Base-by-base conservation (phyloP, 148 eudicot species). In the Nyssa sinensis region DNA sequence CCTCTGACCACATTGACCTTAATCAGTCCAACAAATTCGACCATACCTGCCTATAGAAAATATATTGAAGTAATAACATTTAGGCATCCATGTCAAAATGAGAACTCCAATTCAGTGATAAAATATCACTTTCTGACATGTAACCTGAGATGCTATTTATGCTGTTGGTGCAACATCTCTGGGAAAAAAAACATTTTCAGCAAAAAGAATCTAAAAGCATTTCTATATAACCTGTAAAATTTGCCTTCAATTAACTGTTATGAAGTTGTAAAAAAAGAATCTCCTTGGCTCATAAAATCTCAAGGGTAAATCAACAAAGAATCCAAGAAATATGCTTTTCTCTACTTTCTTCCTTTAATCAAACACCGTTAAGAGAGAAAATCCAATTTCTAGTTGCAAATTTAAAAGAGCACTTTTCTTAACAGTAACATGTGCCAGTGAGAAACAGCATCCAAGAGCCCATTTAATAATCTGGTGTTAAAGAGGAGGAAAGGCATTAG, bases 21-120 rank as follows among this genome's bases (percentile, higher is more conserved):
- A 60, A 95, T 89, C 73, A 95, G 70, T 47, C 99, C 99, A 14
- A 95, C 88, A 77, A 95, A 95, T 83, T 95, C 99, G 53, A 91
- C 79, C 99, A 95, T 95, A 39, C 99, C 99, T 77, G 92, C 97
- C 99, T 95, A 86, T 67, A 77, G 32, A 62, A 5, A 47, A 49
- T 19, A 23, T 58, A n/a, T 58, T 30, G 51, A n/a, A 62, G 60
- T 33, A 31, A 21, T 25, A 24, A 73, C 44, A 23, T 70, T 25
- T 34, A 71, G 69, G 23, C n/a, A 24, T 28, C 35, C 27, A 7
- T 2, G 16, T 75, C 60, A 34, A 72, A 79, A 61, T 29, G 64
- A 44, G 30, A 25, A 69, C 1, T 11, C 44, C 21, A 51, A 60
- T 4, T 10, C 5, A 63, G n/a, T n/a, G 67, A 23, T 32, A 30